phyloP scores from a whole-genome alignment of 495 filamentous ascomycete genomes.

The Cercophora scortea region DNA sequence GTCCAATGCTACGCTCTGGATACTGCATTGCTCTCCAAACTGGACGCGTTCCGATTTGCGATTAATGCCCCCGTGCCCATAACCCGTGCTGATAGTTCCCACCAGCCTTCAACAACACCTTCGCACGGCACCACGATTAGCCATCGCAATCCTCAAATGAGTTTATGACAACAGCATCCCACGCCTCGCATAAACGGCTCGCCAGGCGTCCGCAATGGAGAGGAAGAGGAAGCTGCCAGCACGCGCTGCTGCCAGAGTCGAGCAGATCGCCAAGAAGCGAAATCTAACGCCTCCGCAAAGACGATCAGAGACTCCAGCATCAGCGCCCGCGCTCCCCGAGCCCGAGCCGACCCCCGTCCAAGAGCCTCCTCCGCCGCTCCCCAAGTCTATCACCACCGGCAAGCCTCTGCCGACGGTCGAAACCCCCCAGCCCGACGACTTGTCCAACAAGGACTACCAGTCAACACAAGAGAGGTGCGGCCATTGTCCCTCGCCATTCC shows the following conservation, averaged over 20 bases:
- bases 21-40: too few relatives aligned
- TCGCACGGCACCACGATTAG: too few relatives aligned
- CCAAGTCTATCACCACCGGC: slow-evolving; percentile 44
- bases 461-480: slow-evolving; percentile 73
- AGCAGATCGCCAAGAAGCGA: slow-evolving; percentile 44
- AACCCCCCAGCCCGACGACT: slow-evolving; percentile 54
- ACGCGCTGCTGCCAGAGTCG: slow-evolving; percentile 43
- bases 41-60: too few relatives aligned
- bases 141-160: slow-evolving; percentile 7
- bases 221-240: slow-evolving; percentile 51
- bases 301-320: slow-evolving; percentile 28
- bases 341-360: slow-evolving; percentile 18
- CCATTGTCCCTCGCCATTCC: neutral
- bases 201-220: slow-evolving; percentile 34
- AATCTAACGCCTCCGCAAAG: slow-evolving; percentile 28
- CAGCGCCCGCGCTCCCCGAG: slow-evolving; percentile 21
- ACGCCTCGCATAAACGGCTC: slow-evolving; percentile 10
- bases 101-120: too few relatives aligned
- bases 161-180: slow-evolving; percentile 11
- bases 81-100: too few relatives aligned
- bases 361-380: slow-evolving; percentile 48
- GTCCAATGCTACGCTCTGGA: too few relatives aligned
- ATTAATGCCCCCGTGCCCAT: too few relatives aligned
- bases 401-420: slow-evolving; percentile 69
- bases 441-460: slow-evolving; percentile 67